Evolutionary conservation across 768 basidiomycete genomes (phyloP).

Genomic region (Hygrophorus russula): DNA sequence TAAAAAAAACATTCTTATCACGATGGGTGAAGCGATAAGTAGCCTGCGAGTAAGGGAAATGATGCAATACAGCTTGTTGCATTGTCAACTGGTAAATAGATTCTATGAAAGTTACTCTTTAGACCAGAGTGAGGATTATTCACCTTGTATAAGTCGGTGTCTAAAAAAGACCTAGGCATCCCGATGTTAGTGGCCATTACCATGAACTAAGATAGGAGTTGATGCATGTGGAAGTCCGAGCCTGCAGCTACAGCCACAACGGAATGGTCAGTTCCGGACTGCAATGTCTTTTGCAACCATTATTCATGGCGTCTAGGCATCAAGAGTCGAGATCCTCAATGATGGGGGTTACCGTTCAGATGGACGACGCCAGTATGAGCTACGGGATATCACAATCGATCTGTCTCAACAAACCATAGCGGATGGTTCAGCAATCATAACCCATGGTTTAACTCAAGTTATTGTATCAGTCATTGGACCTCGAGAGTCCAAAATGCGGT

Average conservation of each 20-base stretch:
- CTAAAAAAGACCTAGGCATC: slow-evolving; percentile 55
- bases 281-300: too few relatives aligned
- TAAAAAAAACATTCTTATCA: slow-evolving; percentile 51
- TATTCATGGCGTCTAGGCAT: slow-evolving; percentile 20
- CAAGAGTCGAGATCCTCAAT: slow-evolving; percentile 67
- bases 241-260: too few relatives aligned
- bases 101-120: not conserved
- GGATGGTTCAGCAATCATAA: slow-evolving; percentile 76
- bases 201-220: too few relatives aligned
- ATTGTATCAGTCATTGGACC: slow-evolving; percentile 87
- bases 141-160: slow-evolving; percentile 94
- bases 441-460: slow-evolving; percentile 87
- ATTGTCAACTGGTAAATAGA: slow-evolving; percentile 60
- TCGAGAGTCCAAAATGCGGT: slow-evolving; percentile 74
- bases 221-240: too few relatives aligned
- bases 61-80: slow-evolving; percentile 82
- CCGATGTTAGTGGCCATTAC: slow-evolving; percentile 14
- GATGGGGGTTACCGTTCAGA: slow-evolving; percentile 86
- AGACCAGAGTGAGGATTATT: not conserved
- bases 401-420: slow-evolving; percentile 65
- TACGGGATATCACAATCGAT: slow-evolving; percentile 73
- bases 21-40: slow-evolving; percentile 80
- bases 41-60: slow-evolving; percentile 62
- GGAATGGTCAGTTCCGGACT: too few relatives aligned
- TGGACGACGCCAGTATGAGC: slow-evolving; percentile 84